Evolutionary conservation across 495 filamentous ascomycete genomes (phyloP), one percentile per base, ranked within the genome.

Genomic region (Trichoderma virens): DNA sequence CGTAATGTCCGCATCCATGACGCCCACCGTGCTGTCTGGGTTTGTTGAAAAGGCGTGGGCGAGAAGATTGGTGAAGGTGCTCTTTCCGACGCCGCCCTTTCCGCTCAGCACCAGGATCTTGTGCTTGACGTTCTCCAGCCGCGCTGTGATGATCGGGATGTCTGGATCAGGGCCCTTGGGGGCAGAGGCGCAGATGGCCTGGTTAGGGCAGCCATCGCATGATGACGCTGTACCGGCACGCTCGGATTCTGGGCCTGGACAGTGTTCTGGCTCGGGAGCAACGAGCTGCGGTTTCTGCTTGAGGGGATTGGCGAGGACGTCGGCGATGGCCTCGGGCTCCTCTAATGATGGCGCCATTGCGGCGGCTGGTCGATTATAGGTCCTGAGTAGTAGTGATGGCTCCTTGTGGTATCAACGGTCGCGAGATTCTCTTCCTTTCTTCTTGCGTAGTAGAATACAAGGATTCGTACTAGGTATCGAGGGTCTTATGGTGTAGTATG

Each of bases 1-100:
- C 74, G 90, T 94, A 67, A 98, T 94, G 76, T 98, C 94, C 1
- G 93, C 93, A 71, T 98, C 94, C 90, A 97, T 96, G 62, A 98
- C 85, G 13, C 93, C 93, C 5, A 98, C 88, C 11, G 86, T 90
- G 23, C 75, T 85, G 11, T 85, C 84, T 2, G 86, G 83, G 71
- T 93, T 88, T 16, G 85, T 80, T 0, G 95, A 91, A 63, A 98
- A 93, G 0, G 87, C 92, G 69, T 94, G 89, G 13, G 91, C 88
- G 0, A 98, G 85, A 64, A 97, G 85, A 0, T 86, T 86, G 1
- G 90, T 90, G 70, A 98, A 94, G 0, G 95, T 97, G 45, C 87
- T 91, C 73, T 98, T 98, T 16, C 94, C 94, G 2, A 98, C 94
- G 65, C 94, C 94, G 67, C 94, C 94, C 80, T 98, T 98, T 69